Percentiles rank a stretch among this genome's conserved stretches.
Evolutionary conservation across 2,329 filamentous ascomycete genomes (phyloP).

Genomic region (Colletotrichum chrysophilum): DNA sequence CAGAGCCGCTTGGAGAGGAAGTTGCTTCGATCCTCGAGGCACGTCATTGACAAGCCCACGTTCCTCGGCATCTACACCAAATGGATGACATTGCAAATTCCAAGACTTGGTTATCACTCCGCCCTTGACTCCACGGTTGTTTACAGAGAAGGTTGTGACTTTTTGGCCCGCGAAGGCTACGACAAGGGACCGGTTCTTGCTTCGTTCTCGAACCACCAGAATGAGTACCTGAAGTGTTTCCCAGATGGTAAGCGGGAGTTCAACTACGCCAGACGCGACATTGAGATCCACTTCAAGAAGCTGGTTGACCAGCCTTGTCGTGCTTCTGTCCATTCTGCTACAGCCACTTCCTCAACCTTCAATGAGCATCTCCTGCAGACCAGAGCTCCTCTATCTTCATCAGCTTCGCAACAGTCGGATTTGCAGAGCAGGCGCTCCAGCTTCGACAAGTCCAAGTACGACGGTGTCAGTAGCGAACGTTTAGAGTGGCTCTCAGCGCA

Average conservation of each 20-base stretch:
- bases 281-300: constrained; percentile 17
- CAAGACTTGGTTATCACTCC: neutral
- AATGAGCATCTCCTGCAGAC: neutral
- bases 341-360: neutral
- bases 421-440: neutral
- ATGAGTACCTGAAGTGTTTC: neutral
- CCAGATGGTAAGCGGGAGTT: neutral
- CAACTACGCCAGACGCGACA: constrained; percentile 9
- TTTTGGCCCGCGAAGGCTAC: constrained; percentile 11
- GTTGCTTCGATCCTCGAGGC: neutral
- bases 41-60: neutral
- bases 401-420: neutral
- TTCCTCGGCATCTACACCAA: constrained; percentile 5
- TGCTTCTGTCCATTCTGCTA: neutral
- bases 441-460: neutral
- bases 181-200: constrained; percentile 19
- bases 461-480: neutral
- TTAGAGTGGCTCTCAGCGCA: neutral
- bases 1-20: neutral
- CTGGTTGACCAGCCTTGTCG: neutral
- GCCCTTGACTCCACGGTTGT: neutral
- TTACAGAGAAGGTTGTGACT: constrained; percentile 22
- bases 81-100: constrained; percentile 3
- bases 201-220: constrained; percentile 22
- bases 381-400: neutral